Conservation (phyloP, 2,329 filamentous ascomycete genomes). For the Bipolaris zeicola region DNA sequence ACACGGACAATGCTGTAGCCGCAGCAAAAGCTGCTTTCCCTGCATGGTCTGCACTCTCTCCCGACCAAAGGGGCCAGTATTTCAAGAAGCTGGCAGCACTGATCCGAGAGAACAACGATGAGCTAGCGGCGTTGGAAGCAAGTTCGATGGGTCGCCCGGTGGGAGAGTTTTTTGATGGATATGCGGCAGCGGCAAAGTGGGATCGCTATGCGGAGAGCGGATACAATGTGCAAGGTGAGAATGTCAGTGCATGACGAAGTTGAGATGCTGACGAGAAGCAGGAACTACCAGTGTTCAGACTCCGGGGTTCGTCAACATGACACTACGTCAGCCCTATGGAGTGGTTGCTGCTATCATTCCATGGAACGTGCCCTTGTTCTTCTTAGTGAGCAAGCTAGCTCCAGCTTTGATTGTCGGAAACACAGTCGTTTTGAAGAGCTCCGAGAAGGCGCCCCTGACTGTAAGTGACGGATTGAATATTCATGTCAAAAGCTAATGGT, state of each 20-base stretch:
- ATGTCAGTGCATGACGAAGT: background rate
- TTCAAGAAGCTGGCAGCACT: slow-evolving; percentile 70
- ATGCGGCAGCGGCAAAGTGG: slow-evolving; percentile 77
- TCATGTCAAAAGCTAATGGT: slow-evolving; percentile 62
- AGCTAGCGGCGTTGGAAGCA: slow-evolving; percentile 79
- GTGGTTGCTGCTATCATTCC: slow-evolving; percentile 83
- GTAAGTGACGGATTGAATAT: slow-evolving; percentile 62
- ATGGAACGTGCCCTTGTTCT: slow-evolving; percentile 44
- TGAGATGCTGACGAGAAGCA: background rate
- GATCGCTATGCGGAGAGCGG: slow-evolving; percentile 75
- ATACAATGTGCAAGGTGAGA: slow-evolving; percentile 68
- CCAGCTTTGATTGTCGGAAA: slow-evolving; percentile 44
- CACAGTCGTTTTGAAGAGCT: slow-evolving; percentile 43
- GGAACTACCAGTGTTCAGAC: slow-evolving; percentile 71
- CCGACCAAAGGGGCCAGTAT: slow-evolving; percentile 33
- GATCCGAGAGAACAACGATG: slow-evolving; percentile 80
- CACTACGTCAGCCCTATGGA: slow-evolving; percentile 78
- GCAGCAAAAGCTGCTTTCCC: slow-evolving; percentile 68
- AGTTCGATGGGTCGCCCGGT: slow-evolving; percentile 86
- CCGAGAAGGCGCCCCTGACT: slow-evolving; percentile 64
- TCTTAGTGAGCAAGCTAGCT: slow-evolving; percentile 34
- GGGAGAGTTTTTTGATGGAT: slow-evolving; percentile 77
- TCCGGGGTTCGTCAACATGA: slow-evolving; percentile 61
- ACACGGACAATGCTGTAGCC: slow-evolving; percentile 74
- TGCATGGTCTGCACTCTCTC: slow-evolving; percentile 69